Conservation (phyloP, 371 early-diverging fungal genomes). For the Rozella allomycis region DNA sequence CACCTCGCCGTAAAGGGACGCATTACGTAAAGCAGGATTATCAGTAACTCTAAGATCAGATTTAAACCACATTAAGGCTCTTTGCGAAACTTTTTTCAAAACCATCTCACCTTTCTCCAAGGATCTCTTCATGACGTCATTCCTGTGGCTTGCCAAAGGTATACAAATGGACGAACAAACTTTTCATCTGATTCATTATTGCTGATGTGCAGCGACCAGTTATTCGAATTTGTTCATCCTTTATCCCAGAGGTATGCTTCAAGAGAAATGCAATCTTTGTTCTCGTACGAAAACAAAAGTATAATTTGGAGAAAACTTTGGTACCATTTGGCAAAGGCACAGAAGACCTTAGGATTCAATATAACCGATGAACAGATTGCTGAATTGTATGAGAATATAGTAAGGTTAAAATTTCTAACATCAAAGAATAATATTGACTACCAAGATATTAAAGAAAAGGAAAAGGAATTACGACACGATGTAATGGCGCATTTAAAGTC, state of each 20-base stretch:
- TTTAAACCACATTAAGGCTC: conserved; percentile 6
- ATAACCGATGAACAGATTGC: conserved; percentile 67
- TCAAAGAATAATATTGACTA: conserved; percentile 60
- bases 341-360: conserved; percentile 73
- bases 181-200: no score
- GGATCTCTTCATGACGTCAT: no score
- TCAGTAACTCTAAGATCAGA: conserved; percentile 3
- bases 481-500: conserved; percentile 96
- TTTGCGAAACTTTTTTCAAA: no score
- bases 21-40: conserved; percentile 3
- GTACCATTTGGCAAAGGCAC: conserved; percentile 77
- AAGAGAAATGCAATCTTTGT: no score
- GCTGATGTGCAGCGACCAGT: no score
- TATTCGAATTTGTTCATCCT: no score
- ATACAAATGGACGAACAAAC: no score
- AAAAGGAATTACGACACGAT: conserved; percentile 83
- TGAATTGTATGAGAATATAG: conserved; percentile 68
- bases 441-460: conserved; percentile 65
- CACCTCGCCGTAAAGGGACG: conserved; percentile 1
- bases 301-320: conserved; percentile 81
- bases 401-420: conserved; percentile 4
- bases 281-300: conserved; percentile 8
- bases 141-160: no score
- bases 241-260: no score
- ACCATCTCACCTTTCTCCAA: no score